Evolutionary conservation across 345 rosid species (phyloP).

Genomic region (Boechera retrofracta): DNA sequence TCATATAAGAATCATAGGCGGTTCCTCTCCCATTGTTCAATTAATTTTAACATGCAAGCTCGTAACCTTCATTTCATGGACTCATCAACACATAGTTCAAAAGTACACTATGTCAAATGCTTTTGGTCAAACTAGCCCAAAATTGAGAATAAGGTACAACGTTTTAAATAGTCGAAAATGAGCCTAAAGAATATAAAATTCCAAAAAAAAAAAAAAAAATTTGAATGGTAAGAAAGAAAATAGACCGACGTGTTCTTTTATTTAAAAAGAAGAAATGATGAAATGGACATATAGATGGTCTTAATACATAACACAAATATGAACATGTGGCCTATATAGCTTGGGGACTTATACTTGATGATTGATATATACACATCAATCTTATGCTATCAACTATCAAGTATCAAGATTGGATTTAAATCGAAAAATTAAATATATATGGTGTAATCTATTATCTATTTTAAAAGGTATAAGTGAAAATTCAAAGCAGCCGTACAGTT

Average conservation of each 20-base stretch:
- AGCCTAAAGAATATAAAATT: background rate
- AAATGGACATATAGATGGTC: background rate
- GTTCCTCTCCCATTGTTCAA: background rate
- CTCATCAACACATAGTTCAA: background rate
- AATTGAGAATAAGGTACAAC: background rate
- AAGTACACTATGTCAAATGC: background rate
- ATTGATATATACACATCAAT: background rate
- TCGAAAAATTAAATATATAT: background rate
- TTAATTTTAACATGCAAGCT: background rate
- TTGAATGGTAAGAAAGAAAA: background rate
- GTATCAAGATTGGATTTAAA: background rate
- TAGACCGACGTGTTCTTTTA: slow-evolving; percentile 2
- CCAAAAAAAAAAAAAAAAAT: background rate
- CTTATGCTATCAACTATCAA: background rate
- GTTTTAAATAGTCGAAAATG: background rate
- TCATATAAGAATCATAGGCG: background rate
- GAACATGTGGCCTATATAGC: slow-evolving; percentile 13
- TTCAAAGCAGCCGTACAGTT: slow-evolving; percentile 15
- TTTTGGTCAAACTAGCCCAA: slow-evolving; percentile 2
- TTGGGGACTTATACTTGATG: background rate
- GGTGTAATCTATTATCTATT: background rate
- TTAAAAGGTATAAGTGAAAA: background rate
- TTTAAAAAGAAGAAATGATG: background rate
- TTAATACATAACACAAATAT: background rate
- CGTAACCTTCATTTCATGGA: background rate